phyloP scores from a whole-genome alignment of 2,329 filamentous ascomycete genomes.

The Cladorrhinum sp. region DNA sequence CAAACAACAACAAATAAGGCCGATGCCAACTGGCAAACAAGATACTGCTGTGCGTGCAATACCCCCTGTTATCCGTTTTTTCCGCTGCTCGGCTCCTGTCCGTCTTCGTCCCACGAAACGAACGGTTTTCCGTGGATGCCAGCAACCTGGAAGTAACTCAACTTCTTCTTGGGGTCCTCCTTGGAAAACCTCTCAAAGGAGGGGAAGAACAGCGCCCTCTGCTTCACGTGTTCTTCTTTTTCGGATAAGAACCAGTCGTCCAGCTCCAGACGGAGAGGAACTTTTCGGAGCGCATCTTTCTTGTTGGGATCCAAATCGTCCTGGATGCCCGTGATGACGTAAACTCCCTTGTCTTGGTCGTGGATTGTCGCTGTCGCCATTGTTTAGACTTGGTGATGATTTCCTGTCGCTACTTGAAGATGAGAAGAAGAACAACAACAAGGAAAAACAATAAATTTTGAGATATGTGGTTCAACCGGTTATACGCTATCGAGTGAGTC shows the following conservation, averaged over 20 bases:
- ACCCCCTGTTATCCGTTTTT: background rate
- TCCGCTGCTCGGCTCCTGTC: background rate
- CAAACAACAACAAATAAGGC: slow-evolving; percentile 6
- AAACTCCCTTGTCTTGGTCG: too few relatives aligned
- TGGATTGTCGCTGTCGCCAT: too few relatives aligned
- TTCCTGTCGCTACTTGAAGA: too few relatives aligned
- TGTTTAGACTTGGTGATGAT: too few relatives aligned
- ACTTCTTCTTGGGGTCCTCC: background rate
- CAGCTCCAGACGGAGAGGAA: slow-evolving; percentile 5
- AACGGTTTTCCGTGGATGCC: slow-evolving; percentile 6
- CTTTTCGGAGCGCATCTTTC: background rate
- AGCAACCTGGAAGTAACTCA: slow-evolving; percentile 8
- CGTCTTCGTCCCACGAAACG: slow-evolving; percentile 1
- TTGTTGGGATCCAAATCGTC: background rate
- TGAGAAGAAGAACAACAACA: too few relatives aligned
- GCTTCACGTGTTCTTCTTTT: background rate
- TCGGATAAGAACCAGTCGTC: background rate
- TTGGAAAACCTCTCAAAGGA: background rate
- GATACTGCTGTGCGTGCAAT: slow-evolving; percentile 6
- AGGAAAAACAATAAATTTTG: too few relatives aligned
- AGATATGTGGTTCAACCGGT: too few relatives aligned
- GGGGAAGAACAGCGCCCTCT: slow-evolving; percentile 4
- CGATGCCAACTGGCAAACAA: slow-evolving; percentile 7
- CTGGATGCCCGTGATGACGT: slow-evolving; percentile 4
- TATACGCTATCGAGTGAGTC: too few relatives aligned